A percentile compares a stretch with the other conserved stretches of the same genome.
phyloP scores from a whole-genome alignment of 176 grass and related monocot genomes.

The Poa annua region DNA sequence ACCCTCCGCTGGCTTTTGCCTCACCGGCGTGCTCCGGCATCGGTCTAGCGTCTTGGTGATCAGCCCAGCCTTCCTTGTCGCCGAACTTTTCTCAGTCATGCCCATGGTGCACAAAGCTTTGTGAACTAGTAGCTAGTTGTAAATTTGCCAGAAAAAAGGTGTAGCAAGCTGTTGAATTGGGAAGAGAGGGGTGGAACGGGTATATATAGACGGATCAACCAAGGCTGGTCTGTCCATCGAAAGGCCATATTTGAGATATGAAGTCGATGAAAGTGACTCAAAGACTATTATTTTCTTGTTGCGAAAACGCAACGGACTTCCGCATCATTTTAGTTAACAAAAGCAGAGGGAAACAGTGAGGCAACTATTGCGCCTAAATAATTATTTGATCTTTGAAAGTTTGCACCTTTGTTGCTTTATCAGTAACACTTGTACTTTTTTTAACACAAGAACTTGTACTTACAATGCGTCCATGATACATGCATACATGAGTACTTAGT shows the following conservation, averaged over 20 bases:
- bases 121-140: neutral
- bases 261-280: neutral
- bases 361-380: slow-evolving; percentile 28
- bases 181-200: neutral
- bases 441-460: neutral
- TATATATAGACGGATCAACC: neutral
- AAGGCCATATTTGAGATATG: slow-evolving; percentile 9
- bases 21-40: slow-evolving; percentile 40
- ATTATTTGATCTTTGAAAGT: neutral
- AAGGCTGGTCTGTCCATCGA: neutral
- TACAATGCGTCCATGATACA: neutral
- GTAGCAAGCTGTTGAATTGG: slow-evolving; percentile 17
- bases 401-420: neutral
- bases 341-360: neutral
- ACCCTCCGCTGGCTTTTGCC: slow-evolving; percentile 23
- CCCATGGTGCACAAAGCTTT: neutral
- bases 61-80: slow-evolving; percentile 22
- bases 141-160: neutral
- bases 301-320: neutral
- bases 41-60: slow-evolving; percentile 61
- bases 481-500: neutral
- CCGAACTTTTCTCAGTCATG: slow-evolving; percentile 23
- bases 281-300: neutral
- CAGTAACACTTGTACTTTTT: neutral
- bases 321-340: neutral